These are phyloP conservation scores for Trifolium dubium DNA, from an alignment of 306 rosid species.

Conservation along the genomic window DNA sequence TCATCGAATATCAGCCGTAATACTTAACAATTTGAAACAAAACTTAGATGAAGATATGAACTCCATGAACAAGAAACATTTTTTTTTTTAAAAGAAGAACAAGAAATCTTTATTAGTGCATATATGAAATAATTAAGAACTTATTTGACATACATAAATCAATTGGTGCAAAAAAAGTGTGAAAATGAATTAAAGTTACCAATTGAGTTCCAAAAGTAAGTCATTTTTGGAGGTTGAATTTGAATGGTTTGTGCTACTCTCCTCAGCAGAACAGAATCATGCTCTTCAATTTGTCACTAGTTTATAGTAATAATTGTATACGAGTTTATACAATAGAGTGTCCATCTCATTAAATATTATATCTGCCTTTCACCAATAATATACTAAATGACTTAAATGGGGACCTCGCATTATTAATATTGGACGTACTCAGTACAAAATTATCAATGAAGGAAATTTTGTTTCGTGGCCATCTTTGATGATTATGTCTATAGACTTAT, in stretches of 20 bases:
- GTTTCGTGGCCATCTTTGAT: no score
- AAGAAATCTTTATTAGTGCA: not conserved
- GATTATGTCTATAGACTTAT: no score
- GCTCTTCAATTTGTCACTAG: no score
- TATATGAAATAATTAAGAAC: not conserved
- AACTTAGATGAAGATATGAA: not conserved
- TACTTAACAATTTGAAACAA: not conserved
- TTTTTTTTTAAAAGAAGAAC: no score
- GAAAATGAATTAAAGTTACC: slow-evolving; percentile 8
- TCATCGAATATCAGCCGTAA: no score
- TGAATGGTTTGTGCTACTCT: not conserved
- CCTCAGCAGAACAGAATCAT: not conserved
- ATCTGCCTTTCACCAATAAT: no score
- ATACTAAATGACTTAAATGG: no score
- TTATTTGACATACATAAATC: not conserved
- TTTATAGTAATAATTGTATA: not conserved
- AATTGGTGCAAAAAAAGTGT: not conserved
- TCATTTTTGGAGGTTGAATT: slow-evolving; percentile 34
- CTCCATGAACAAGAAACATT: not conserved
- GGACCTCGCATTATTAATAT: no score
- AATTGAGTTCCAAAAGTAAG: not conserved
- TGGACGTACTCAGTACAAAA: no score
- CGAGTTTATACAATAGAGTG: no score
- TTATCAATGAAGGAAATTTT: no score
- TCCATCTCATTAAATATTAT: no score